phyloP scores from a whole-genome alignment of 2,329 filamentous ascomycete species.

The Aspergillus proliferans region DNA sequence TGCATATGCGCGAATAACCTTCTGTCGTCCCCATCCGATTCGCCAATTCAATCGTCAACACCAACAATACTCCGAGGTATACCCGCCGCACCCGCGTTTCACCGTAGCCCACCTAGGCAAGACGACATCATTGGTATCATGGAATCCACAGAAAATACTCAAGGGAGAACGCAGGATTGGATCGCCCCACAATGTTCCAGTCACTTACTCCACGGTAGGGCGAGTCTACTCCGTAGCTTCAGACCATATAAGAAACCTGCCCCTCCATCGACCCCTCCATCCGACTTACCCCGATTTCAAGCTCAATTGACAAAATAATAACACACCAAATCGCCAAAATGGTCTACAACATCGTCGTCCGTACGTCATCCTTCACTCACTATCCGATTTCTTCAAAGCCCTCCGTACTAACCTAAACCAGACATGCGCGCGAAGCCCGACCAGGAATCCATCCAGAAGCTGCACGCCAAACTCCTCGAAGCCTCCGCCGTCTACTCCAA shows the following conservation, averaged over 20 bases:
- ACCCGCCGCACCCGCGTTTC: neutral
- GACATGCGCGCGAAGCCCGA: conserved; percentile 62
- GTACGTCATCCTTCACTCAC: conserved; percentile 10
- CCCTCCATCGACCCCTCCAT: neutral
- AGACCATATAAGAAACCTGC: neutral
- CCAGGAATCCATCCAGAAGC: conserved; percentile 56
- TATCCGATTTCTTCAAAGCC: neutral
- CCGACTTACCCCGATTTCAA: neutral
- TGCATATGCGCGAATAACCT: neutral
- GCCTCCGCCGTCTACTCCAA: conserved; percentile 66
- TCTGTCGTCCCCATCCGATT: neutral
- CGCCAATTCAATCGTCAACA: neutral
- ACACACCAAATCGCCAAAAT: conserved; percentile 8
- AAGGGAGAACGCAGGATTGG: neutral
- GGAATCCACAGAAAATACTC: neutral
- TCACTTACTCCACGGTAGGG: neutral
- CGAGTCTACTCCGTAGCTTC: neutral
- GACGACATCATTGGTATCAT: neutral
- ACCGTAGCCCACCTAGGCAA: neutral
- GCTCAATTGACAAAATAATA: neutral
- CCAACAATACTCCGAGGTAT: too few relatives aligned
- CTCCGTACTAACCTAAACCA: conserved; percentile 1
- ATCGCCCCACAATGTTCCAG: neutral
- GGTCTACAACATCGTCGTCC: conserved; percentile 27
- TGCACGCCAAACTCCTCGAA: conserved; percentile 67